Evolutionary conservation across 805 yeast species (phyloP).

Genomic region (Lachancea quebecensis): DNA sequence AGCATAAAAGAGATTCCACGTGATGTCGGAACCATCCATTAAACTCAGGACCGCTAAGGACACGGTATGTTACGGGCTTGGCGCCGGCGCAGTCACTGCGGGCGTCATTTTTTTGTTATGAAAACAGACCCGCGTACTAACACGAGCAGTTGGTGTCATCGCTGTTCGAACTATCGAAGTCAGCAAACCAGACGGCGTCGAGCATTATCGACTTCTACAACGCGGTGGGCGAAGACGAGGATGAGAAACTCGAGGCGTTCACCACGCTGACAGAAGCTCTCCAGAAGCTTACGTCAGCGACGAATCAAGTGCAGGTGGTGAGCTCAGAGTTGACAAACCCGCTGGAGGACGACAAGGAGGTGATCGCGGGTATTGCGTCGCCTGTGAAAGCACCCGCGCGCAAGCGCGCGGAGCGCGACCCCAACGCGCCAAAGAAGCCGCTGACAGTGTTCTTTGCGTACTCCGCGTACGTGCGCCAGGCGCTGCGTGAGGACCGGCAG

Average conservation of each 20-base stretch:
- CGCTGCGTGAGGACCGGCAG: conserved; percentile 61
- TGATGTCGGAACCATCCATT: conserved; percentile 26
- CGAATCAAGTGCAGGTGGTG: conserved; percentile 28
- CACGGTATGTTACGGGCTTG: conserved; percentile 27
- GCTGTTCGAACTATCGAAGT: conserved; percentile 72
- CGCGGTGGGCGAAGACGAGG: conserved; percentile 42
- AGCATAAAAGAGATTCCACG: conserved; percentile 2
- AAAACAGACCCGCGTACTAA: conserved; percentile 8
- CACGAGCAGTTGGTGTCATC: conserved; percentile 58
- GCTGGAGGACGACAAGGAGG: conserved; percentile 30
- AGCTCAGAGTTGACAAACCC: conserved; percentile 29
- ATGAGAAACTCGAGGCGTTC: conserved; percentile 40
- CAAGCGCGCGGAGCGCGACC: conserved; percentile 62
- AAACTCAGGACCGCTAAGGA: conserved; percentile 35
- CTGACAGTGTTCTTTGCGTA: conserved; percentile 78
- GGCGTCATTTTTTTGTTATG: neutral
- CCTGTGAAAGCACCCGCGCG: conserved; percentile 28
- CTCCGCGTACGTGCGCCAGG: conserved; percentile 65
- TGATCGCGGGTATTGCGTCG: conserved; percentile 9
- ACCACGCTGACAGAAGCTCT: conserved; percentile 37
- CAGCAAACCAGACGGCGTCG: conserved; percentile 78
- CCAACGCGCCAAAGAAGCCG: conserved; percentile 94
- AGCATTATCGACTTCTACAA: conserved; percentile 75
- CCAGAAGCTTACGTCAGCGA: conserved; percentile 34
- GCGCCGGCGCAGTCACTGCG: neutral